Conservation (phyloP, 2,329 filamentous ascomycete species). For the Pleurostoma richardsiae region DNA sequence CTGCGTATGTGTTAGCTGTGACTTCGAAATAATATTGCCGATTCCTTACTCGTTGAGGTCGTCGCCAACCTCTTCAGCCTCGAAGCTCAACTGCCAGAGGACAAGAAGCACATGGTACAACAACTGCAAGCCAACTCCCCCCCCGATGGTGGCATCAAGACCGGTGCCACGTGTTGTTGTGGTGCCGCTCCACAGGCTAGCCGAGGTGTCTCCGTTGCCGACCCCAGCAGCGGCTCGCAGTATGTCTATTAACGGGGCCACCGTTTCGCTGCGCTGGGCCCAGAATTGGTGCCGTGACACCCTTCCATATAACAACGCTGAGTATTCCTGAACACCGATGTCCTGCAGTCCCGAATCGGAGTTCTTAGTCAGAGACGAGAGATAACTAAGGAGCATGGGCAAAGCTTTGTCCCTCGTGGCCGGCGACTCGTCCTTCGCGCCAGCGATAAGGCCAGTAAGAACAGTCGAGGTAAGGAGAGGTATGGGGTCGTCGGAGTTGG, state of each 20-base stretch:
- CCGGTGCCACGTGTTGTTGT: conserved; percentile 50
- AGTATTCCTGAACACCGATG: conserved; percentile 90
- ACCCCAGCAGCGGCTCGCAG: conserved; percentile 73
- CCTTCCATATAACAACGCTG: conserved; percentile 71
- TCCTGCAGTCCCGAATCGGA: conserved; percentile 89
- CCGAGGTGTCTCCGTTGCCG: conserved; percentile 57
- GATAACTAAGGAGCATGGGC: conserved; percentile 78
- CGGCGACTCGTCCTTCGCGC: conserved; percentile 55
- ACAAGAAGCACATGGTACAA: conserved; percentile 92
- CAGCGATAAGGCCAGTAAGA: conserved; percentile 71
- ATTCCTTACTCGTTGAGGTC: conserved; percentile 78
- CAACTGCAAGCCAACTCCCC: conserved; percentile 85
- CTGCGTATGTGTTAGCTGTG: conserved; percentile 40
- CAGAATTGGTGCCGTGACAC: conserved; percentile 80
- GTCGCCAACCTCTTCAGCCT: conserved; percentile 66
- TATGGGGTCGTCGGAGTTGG: conserved; percentile 70
- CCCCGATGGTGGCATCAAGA: conserved; percentile 60
- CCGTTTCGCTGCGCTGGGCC: conserved; percentile 81
- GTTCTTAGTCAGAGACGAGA: conserved; percentile 77
- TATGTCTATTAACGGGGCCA: conserved; percentile 77
- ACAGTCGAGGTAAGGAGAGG: conserved; percentile 87
- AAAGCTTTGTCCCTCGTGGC: conserved; percentile 69
- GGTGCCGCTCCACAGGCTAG: conserved; percentile 57
- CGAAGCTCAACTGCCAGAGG: conserved; percentile 95
- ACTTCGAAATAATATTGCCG: neutral